Conservation (phyloP, 2,329 filamentous ascomycete genomes). For the Pyrenophora teres region DNA sequence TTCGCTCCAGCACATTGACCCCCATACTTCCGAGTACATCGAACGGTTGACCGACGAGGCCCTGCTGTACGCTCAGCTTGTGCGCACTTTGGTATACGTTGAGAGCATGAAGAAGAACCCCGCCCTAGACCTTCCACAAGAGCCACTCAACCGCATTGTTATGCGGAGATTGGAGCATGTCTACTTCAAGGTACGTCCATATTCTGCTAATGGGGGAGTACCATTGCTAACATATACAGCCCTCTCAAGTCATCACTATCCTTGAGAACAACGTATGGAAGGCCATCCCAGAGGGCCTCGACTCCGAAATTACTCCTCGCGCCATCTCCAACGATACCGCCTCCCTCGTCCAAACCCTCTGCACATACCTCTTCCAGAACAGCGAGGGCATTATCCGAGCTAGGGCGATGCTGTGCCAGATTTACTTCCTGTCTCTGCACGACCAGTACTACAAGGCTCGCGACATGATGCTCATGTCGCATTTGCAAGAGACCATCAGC, state of each 20-base stretch:
- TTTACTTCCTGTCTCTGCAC: slow-evolving; percentile 97
- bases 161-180: slow-evolving; percentile 95
- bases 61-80: slow-evolving; percentile 87
- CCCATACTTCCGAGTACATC: slow-evolving; percentile 98
- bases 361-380: slow-evolving; percentile 92
- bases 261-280: slow-evolving; percentile 96
- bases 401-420: slow-evolving; percentile 96
- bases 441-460: slow-evolving; percentile 97
- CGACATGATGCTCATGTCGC: slow-evolving; percentile 99
- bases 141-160: slow-evolving; percentile 87
- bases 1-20: slow-evolving; percentile 96
- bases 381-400: slow-evolving; percentile 96
- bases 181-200: slow-evolving; percentile 84
- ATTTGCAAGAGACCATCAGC: slow-evolving; percentile 94
- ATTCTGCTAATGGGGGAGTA: neutral
- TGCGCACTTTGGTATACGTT: slow-evolving; percentile 85
- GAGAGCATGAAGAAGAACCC: slow-evolving; percentile 75
- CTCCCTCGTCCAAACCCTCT: slow-evolving; percentile 81
- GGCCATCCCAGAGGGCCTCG: slow-evolving; percentile 67
- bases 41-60: slow-evolving; percentile 92
- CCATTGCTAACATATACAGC: slow-evolving; percentile 56
- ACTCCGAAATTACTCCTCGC: slow-evolving; percentile 82
- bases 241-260: slow-evolving; percentile 87
- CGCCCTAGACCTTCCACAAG: slow-evolving; percentile 75
- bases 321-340: slow-evolving; percentile 69